Conservation (phyloP, 768 basidiomycete species). For the Boletus subcaerulescens region DNA sequence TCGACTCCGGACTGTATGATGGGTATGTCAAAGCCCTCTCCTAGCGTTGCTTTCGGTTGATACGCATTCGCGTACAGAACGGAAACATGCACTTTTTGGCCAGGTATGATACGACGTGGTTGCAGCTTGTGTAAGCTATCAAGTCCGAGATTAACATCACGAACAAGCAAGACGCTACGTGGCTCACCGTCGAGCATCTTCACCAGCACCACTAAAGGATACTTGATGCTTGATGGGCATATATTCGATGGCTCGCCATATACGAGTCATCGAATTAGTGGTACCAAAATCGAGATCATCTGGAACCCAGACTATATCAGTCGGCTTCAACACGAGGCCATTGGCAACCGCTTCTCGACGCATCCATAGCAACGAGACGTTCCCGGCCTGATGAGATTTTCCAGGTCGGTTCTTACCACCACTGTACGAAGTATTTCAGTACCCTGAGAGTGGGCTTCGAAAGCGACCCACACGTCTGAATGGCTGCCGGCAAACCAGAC, state of each 20-base stretch:
- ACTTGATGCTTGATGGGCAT: conserved; percentile 26
- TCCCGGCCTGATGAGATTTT: conserved; percentile 21
- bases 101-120: conserved; percentile 27
- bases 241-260: conserved; percentile 18
- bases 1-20: not conserved
- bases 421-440: conserved; percentile 7
- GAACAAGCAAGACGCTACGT: not conserved
- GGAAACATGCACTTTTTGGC: conserved; percentile 27
- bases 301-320: conserved; percentile 27
- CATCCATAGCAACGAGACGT: conserved; percentile 34
- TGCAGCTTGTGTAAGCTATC: conserved; percentile 14
- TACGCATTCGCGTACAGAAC: conserved; percentile 22
- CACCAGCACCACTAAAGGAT: conserved; percentile 16
- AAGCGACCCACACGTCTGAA: conserved; percentile 30
- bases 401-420: conserved; percentile 26
- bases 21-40: conserved; percentile 25
- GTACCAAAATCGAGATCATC: conserved; percentile 24
- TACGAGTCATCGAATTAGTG: conserved; percentile 18
- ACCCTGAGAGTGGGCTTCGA: too few species aligned
- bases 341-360: conserved; percentile 25
- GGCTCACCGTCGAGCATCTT: conserved; percentile 17
- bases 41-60: conserved; percentile 15
- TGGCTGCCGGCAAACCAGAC: conserved; percentile 64
- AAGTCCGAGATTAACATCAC: not conserved
- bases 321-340: conserved; percentile 28